Evolutionary conservation across 345 rosid genomes (phyloP), one percentile per base, ranked within the genome.

Genomic region (Ceriops decandra): DNA sequence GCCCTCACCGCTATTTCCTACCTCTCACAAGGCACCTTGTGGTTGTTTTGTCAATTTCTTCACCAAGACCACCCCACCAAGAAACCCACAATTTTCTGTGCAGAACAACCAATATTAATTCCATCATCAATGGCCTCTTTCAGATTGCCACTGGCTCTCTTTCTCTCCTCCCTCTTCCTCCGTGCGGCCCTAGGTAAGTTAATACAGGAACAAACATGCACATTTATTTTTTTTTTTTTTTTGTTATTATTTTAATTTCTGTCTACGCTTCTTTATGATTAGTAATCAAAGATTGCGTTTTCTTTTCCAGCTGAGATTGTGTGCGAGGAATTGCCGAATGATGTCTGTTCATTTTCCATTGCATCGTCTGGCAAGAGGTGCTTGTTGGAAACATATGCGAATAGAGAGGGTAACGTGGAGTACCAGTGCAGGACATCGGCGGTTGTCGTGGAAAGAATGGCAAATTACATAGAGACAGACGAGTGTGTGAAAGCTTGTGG

Each of bases 351-450:
- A 1, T 95, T 87, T 69, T 79, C 97, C 0, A 72, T 95, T 49
- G 78, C 92, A 0, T 84, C 92, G 2, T 78, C 96, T 0, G 93
- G 99, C 26, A 90, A 90, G 80, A 89, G 99, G 68, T 95, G 99
- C 68, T 57, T 84, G 72, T 35, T 95, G 76, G 99, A 95, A 83
- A 95, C 92, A 0, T 51, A 24, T 13, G 26, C 64, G 35, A 38
- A 1, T 7, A 70, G 54, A 13, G 81, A 75, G 10, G 90, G 85
- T 0, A 60, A 59, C 26, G 81, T 86, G 52, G 93, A 83, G 80
- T 83, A 76, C 64, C 85, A 82, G 54, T 95, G 99, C 85, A 75
- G 96, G 81, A 85, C 97, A 36, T 95, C 99, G 0, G 87, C 85
- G 64, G 93, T 92, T 20, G 79, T 90, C 1, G 98, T 92, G 24